Percentiles rank a stretch among this genome's conserved stretches.
phyloP scores from a whole-genome alignment of 169 alveolate genomes.

The Plasmodium cynomolgi region DNA sequence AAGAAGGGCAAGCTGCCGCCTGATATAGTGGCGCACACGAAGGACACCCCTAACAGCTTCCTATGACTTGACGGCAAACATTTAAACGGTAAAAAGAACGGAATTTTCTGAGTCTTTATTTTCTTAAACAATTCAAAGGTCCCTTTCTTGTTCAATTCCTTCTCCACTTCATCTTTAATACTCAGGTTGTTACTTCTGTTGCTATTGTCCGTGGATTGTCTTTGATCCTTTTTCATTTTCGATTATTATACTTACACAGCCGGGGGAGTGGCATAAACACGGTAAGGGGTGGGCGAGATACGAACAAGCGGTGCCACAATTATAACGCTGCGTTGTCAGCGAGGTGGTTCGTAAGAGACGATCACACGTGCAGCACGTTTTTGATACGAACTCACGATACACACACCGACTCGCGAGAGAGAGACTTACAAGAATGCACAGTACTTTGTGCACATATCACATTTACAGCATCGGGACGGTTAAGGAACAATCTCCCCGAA shows the following conservation, averaged over 20 bases:
- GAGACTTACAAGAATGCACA: not conserved
- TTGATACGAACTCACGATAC: not conserved
- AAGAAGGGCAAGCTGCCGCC: constrained; percentile 69
- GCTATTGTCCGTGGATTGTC: not conserved
- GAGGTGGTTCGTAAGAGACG: not conserved
- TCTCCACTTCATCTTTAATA: constrained; percentile 68
- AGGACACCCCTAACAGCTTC: constrained; percentile 30
- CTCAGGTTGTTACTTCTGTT: not conserved
- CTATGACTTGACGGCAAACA: constrained; percentile 29
- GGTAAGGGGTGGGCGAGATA: not conserved
- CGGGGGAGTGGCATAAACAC: not conserved
- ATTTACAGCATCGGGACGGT: not conserved
- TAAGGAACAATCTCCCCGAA: not conserved
- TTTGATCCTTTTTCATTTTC: constrained; percentile 17
- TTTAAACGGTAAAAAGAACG: constrained; percentile 69
- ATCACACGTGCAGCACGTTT: not conserved
- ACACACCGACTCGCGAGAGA: not conserved
- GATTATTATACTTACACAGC: not conserved
- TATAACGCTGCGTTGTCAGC: not conserved
- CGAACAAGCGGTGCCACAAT: not conserved
- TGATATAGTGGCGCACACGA: constrained; percentile 54
- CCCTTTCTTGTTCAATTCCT: constrained; percentile 44
- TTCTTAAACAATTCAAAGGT: constrained; percentile 41
- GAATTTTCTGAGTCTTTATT: constrained; percentile 25
- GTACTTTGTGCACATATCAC: constrained; percentile 7